These are phyloP conservation scores for Phalaenopsis aphrodite DNA, from an alignment of 106 monocot species.

Conservation along the genomic window DNA sequence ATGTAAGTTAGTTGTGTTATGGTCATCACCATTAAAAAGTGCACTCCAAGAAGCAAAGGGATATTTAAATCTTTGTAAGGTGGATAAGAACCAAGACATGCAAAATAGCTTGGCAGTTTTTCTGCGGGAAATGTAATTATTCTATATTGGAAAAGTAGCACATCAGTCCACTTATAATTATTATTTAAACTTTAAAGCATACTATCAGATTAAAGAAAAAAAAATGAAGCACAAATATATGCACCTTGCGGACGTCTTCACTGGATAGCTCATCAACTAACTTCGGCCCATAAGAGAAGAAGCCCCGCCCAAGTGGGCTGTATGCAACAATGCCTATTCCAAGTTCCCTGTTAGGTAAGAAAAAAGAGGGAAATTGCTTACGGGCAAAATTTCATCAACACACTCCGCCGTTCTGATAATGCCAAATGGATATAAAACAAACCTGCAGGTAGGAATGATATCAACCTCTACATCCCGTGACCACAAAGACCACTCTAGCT, in stretches of 20 bases:
- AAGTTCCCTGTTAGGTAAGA: slow-evolving; percentile 46
- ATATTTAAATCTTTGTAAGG: too few species aligned
- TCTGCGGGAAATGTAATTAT: too few species aligned
- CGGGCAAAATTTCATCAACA: background rate
- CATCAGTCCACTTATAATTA: background rate
- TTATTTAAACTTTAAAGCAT: background rate
- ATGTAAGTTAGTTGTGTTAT: too few species aligned
- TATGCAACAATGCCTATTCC: slow-evolving; percentile 90
- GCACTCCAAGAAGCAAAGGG: too few species aligned
- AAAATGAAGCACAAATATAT: background rate
- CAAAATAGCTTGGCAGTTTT: too few species aligned
- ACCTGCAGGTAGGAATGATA: slow-evolving; percentile 38
- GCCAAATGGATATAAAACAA: background rate
- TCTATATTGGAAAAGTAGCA: too few species aligned
- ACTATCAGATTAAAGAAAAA: background rate
- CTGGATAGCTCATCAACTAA: slow-evolving; percentile 31
- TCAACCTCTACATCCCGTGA: slow-evolving; percentile 59
- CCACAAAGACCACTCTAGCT: slow-evolving; percentile 66
- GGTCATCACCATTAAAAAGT: too few species aligned
- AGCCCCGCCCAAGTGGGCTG: slow-evolving; percentile 78
- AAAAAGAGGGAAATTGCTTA: background rate
- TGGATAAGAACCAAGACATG: too few species aligned
- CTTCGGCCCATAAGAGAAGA: slow-evolving; percentile 46
- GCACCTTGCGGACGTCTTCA: slow-evolving; percentile 46
- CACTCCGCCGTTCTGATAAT: too few species aligned